Evolutionary conservation across 768 basidiomycete genomes (phyloP).

Genomic region (Amanita pseudoporphyria): DNA sequence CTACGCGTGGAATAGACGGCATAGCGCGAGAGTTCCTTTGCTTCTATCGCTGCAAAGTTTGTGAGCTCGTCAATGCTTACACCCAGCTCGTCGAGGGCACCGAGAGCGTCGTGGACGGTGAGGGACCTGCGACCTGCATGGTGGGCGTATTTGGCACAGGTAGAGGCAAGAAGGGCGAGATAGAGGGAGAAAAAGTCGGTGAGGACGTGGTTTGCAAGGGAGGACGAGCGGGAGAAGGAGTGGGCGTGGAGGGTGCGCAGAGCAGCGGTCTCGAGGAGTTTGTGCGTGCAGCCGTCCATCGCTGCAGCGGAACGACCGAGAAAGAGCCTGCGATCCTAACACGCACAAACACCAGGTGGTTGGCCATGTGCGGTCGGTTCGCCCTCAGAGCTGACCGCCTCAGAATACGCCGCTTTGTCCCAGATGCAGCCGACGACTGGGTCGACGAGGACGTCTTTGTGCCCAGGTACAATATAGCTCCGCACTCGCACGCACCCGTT

Average conservation of each 20-base stretch:
- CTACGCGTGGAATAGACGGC: slow-evolving; percentile 52
- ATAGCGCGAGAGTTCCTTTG: slow-evolving; percentile 58
- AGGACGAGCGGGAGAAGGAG: slow-evolving; percentile 66
- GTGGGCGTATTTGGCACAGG: slow-evolving; percentile 65
- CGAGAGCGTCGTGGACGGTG: slow-evolving; percentile 48
- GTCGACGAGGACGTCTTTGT: slow-evolving; percentile 40
- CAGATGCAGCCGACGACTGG: slow-evolving; percentile 44
- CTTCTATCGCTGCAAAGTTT: slow-evolving; percentile 60
- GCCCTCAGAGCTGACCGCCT: slow-evolving; percentile 32
- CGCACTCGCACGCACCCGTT: slow-evolving; percentile 70
- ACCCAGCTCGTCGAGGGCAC: slow-evolving; percentile 69
- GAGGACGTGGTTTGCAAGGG: slow-evolving; percentile 59
- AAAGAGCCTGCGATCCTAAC: neutral
- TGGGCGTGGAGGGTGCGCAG: slow-evolving; percentile 70
- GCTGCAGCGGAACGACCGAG: neutral
- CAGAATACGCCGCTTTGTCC: slow-evolving; percentile 35
- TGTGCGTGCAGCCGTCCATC: slow-evolving; percentile 49
- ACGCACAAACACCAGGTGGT: slow-evolving; percentile 2
- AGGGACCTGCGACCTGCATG: slow-evolving; percentile 61
- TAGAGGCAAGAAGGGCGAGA: slow-evolving; percentile 50
- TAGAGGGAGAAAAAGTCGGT: slow-evolving; percentile 74
- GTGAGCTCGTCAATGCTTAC: slow-evolving; percentile 58
- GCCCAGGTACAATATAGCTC: slow-evolving; percentile 77
- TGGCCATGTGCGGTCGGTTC: slow-evolving; percentile 60
- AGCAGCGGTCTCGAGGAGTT: slow-evolving; percentile 57